phyloP scores from a whole-genome alignment of 2,329 filamentous ascomycete genomes.

The Didymella lethalis region DNA sequence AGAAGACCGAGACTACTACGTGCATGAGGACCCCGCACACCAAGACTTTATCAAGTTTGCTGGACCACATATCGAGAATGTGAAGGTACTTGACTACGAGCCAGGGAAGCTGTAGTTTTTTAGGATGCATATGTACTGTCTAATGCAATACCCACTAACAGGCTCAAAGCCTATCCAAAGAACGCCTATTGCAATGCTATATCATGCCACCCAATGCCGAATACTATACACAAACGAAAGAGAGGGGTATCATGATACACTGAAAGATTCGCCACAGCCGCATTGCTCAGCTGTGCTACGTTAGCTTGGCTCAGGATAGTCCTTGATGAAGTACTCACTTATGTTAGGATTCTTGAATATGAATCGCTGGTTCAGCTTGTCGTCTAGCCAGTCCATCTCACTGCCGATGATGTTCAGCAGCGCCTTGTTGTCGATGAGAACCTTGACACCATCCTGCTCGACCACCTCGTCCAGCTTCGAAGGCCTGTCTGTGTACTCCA shows the following conservation, averaged over 20 bases:
- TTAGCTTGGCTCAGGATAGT: slow-evolving; percentile 31
- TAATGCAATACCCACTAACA: slow-evolving; percentile 8
- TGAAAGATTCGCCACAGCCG: slow-evolving; percentile 96
- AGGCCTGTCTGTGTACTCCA: slow-evolving; percentile 94
- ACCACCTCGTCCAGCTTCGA: slow-evolving; percentile 89
- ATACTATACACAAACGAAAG: slow-evolving; percentile 24
- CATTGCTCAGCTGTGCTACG: slow-evolving; percentile 83
- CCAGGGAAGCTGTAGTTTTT: slow-evolving; percentile 49
- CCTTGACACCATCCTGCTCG: slow-evolving; percentile 94
- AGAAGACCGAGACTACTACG: slow-evolving; percentile 73
- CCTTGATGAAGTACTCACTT: slow-evolving; percentile 69
- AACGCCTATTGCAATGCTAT: slow-evolving; percentile 30
- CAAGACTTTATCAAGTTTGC: slow-evolving; percentile 64
- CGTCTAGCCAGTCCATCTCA: slow-evolving; percentile 99
- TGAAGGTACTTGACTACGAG: slow-evolving; percentile 68
- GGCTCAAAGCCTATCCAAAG: background rate
- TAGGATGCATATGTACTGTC: slow-evolving; percentile 14
- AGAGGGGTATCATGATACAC: slow-evolving; percentile 52
- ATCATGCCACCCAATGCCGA: slow-evolving; percentile 42
- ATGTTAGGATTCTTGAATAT: slow-evolving; percentile 98
- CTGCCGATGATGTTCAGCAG: slow-evolving; percentile 97
- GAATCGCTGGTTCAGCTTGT: slow-evolving; percentile 90
- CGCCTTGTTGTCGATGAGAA: slow-evolving; percentile 96
- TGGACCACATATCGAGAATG: slow-evolving; percentile 59
- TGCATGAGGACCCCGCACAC: slow-evolving; percentile 70